Evolutionary conservation across 495 filamentous ascomycete genomes (phyloP), one percentile per base, ranked within the genome.

Genomic region (Aspergillus ostianus): DNA sequence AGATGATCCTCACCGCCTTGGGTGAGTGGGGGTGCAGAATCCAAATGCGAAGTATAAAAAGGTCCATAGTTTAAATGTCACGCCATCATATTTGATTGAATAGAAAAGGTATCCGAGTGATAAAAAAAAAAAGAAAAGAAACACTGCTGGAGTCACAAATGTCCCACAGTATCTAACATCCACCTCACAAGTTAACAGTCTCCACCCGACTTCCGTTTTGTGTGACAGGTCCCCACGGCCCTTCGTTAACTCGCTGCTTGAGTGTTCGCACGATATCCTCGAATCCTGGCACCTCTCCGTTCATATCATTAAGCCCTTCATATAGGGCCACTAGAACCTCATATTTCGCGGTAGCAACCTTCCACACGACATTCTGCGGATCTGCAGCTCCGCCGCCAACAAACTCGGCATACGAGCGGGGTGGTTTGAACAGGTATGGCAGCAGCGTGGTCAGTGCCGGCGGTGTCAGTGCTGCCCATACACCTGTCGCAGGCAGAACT

Each of bases 371-470:
- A 62, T 76, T 82, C 60, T 87, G 82, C 13, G 79, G 68, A 59
- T 86, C 84, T 2, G 82, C 84, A 3, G 79, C 76, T 19, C 80
- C 80, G 23, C 84, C 84, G 15, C 83, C 82, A 0, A 85, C 83
- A 48, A 85, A 78, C 32, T 83, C 84, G 20, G 79, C 75, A 49
- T 84, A 85, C 3, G 78, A 80, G 26, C 82, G 78, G 13, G 85
- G 78, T 15, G 83, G 84, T 49, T 79, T 80, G 56, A 88, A 81
- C 3, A 89, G 74, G 64, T 82, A 87, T 0, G 84, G 84, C 6
- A 87, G 67, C 6, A 86, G 70, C 13, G 76, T 75, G 0, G 77
- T 78, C 20, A 83, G 63, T 2, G 81, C 78, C 0, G 84, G 82
- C 3, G 80, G 77, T 2, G 77, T 73, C 27, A 86, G 76, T 17